Conservation (phyloP, 2,329 filamentous ascomycete genomes). For the Parafenestella ontariensis region DNA sequence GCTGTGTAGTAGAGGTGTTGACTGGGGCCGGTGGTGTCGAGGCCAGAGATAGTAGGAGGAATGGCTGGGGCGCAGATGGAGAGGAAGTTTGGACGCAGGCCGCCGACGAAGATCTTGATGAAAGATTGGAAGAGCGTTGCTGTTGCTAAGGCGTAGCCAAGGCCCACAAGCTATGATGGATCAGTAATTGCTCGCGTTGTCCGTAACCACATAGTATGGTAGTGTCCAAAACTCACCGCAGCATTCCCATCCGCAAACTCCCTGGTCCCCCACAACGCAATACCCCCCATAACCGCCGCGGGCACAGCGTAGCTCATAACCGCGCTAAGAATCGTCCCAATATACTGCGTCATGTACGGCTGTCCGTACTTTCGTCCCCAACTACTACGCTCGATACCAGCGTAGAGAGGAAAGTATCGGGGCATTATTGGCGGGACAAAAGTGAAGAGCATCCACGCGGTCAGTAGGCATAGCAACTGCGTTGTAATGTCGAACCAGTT, state of each 20-base stretch:
- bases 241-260: constrained; percentile 64
- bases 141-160: constrained; percentile 38
- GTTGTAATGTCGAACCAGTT: constrained; percentile 67
- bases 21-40: neutral
- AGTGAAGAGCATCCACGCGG: constrained; percentile 52
- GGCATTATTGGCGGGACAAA: constrained; percentile 62
- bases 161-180: constrained; percentile 31
- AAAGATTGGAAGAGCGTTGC: constrained; percentile 37
- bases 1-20: constrained; percentile 18
- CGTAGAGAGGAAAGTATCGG: constrained; percentile 61
- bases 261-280: constrained; percentile 64
- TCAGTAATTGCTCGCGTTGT: constrained; percentile 1
- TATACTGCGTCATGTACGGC: constrained; percentile 71
- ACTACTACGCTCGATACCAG: constrained; percentile 31
- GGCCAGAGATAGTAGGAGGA: neutral
- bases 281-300: constrained; percentile 66
- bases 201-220: neutral
- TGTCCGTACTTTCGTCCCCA: constrained; percentile 65
- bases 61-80: constrained; percentile 26
- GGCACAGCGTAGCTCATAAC: constrained; percentile 69
- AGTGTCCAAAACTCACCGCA: constrained; percentile 47
- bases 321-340: constrained; percentile 71
- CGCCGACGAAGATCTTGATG: constrained; percentile 44
- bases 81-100: constrained; percentile 45
- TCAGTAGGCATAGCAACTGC: constrained; percentile 65